Percentiles rank a stretch among this genome's conserved stretches.
phyloP scores from a whole-genome alignment of 1,139 yeast genomes.

The Magnusiomyces tetraspermus region DNA sequence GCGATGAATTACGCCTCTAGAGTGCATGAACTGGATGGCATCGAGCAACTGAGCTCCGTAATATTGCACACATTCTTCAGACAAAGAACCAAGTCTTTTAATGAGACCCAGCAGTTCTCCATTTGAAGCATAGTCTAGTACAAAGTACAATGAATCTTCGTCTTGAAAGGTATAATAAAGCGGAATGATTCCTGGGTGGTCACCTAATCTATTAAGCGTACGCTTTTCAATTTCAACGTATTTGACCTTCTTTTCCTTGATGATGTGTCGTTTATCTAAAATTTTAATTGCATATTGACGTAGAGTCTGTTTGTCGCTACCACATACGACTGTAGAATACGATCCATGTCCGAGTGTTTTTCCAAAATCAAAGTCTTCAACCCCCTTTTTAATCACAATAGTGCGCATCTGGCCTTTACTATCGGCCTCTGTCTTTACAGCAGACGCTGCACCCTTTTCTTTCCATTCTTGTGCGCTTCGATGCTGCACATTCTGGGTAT shows the following conservation, averaged over 20 bases:
- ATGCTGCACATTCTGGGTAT: neutral
- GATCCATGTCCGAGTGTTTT: slow-evolving; percentile 91
- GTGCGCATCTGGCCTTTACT: slow-evolving; percentile 40
- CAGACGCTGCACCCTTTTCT: slow-evolving; percentile 45
- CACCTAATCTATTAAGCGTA: slow-evolving; percentile 75
- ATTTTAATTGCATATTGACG: slow-evolving; percentile 83
- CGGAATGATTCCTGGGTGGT: slow-evolving; percentile 80
- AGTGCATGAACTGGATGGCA: slow-evolving; percentile 77
- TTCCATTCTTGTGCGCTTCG: slow-evolving; percentile 26
- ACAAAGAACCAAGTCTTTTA: slow-evolving; percentile 66
- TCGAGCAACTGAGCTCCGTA: slow-evolving; percentile 73
- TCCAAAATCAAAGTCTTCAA: slow-evolving; percentile 80
- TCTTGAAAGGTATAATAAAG: slow-evolving; percentile 92
- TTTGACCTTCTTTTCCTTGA: slow-evolving; percentile 88
- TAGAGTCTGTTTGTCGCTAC: slow-evolving; percentile 64
- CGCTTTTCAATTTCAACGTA: slow-evolving; percentile 94
- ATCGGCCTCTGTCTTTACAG: slow-evolving; percentile 38
- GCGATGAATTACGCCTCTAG: slow-evolving; percentile 78
- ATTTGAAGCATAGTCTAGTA: slow-evolving; percentile 82
- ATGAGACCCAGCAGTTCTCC: slow-evolving; percentile 82
- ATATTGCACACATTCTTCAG: slow-evolving; percentile 68
- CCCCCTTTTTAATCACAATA: slow-evolving; percentile 41
- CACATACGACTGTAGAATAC: slow-evolving; percentile 86
- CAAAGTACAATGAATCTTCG: slow-evolving; percentile 77
- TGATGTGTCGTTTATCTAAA: slow-evolving; percentile 85